phyloP scores from a whole-genome alignment of 1,284 basidiomycete species.

The Cutaneotrichosporon dermatis region DNA sequence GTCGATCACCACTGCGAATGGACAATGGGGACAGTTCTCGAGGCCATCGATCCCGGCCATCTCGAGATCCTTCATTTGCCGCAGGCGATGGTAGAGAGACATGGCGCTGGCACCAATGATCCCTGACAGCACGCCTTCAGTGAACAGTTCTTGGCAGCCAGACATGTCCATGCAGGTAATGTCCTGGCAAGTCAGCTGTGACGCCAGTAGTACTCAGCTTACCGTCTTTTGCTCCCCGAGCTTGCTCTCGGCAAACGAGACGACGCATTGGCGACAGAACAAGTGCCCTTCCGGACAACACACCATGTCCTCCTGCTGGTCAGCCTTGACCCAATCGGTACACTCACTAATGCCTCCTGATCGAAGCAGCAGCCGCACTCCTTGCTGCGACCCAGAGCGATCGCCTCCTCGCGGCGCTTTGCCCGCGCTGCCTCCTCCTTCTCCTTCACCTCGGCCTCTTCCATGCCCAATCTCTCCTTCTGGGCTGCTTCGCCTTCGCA shows the following conservation, averaged over 20 bases:
- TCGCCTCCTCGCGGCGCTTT: slow-evolving; percentile 47
- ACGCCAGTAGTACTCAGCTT: slow-evolving; percentile 7
- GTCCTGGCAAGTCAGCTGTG: background rate
- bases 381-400: slow-evolving; percentile 54
- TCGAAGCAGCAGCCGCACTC: slow-evolving; percentile 81
- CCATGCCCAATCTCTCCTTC: slow-evolving; percentile 33
- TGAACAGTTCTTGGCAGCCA: slow-evolving; percentile 65
- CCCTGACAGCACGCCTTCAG: slow-evolving; percentile 61
- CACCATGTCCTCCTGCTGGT: slow-evolving; percentile 65
- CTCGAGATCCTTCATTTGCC: slow-evolving; percentile 69
- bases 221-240: slow-evolving; percentile 48
- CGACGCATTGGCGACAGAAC: slow-evolving; percentile 63
- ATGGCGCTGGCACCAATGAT: slow-evolving; percentile 56
- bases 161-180: slow-evolving; percentile 64
- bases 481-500: background rate
- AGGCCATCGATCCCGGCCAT: slow-evolving; percentile 59
- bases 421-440: slow-evolving; percentile 25
- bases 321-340: background rate
- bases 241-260: slow-evolving; percentile 43
- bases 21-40: slow-evolving; percentile 82
- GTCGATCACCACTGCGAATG: slow-evolving; percentile 72
- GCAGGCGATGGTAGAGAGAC: slow-evolving; percentile 66
- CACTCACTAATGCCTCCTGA: slow-evolving; percentile 63
- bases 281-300: slow-evolving; percentile 78
- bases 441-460: slow-evolving; percentile 31